Conservation (phyloP, 2,329 filamentous ascomycete species). For the Fusarium camptoceras region DNA sequence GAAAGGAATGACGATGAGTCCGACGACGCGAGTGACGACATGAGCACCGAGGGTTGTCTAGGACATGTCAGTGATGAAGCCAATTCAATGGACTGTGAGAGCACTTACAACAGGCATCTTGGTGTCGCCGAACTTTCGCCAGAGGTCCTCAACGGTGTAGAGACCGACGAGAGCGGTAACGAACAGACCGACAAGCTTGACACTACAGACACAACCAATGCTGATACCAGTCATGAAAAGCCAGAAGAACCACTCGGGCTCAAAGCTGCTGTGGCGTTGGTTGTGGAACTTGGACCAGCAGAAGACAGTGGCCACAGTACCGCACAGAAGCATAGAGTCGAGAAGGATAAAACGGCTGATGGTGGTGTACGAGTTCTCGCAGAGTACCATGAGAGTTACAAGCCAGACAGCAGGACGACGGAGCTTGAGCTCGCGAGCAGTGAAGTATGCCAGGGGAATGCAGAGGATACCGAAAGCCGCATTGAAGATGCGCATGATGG, state of each 20-base stretch:
- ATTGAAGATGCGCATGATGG: slow-evolving; percentile 99
- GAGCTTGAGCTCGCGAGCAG: slow-evolving; percentile 89
- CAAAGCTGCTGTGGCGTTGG: slow-evolving; percentile 86
- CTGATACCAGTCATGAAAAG: slow-evolving; percentile 92
- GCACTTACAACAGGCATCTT: slow-evolving; percentile 83
- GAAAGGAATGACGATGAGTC: slow-evolving; percentile 88
- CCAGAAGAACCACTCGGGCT: slow-evolving; percentile 94
- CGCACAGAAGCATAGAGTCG: slow-evolving; percentile 98
- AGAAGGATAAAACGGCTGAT: slow-evolving; percentile 98
- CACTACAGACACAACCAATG: slow-evolving; percentile 97
- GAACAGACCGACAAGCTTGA: slow-evolving; percentile 98
- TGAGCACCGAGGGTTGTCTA: slow-evolving; percentile 78
- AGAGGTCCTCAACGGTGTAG: slow-evolving; percentile 96
- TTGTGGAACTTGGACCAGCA: slow-evolving; percentile 98
- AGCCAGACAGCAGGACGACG: slow-evolving; percentile 91
- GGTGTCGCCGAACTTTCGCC: slow-evolving; percentile 96
- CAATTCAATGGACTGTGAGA: not conserved
- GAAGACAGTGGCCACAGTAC: slow-evolving; percentile 96
- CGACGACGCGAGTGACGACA: slow-evolving; percentile 81
- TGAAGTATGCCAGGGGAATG: slow-evolving; percentile 94
- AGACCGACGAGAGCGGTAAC: slow-evolving; percentile 93
- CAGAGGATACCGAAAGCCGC: slow-evolving; percentile 92
- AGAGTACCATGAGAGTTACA: slow-evolving; percentile 95
- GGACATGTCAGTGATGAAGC: slow-evolving; percentile 14
- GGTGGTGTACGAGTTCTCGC: slow-evolving; percentile 99